Base-by-base conservation (phyloP, 306 rosid species). In the Vigna trinervia region DNA sequence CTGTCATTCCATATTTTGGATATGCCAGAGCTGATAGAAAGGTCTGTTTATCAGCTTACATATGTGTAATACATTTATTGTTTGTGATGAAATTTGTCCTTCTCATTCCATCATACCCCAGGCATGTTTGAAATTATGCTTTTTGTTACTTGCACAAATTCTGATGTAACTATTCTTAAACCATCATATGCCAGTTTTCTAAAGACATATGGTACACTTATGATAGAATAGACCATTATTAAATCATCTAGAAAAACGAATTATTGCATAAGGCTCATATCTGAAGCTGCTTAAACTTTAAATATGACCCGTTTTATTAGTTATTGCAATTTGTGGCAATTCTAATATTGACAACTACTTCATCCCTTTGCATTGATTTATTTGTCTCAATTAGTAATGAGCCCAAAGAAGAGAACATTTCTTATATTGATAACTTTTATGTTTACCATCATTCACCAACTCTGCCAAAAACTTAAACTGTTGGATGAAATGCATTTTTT, bases 21-120 rank as follows among this genome's bases (percentile, higher is more conserved):
- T 93, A 93, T 82, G 98, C 98, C 51, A 91, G 98, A 88, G 97
- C 98, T 86, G 98, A 93, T 76, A 87, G 98, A 81, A 93, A 91
- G 98, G 98, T 93, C 69, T 75, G 54, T 58, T 74, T 67, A 23
- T 71, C 38, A 26, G 9, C 59, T 45, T 71, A 59, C 45, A 76
- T 59, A 15, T 71, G 67, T 20, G 36, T 48, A 30, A 23, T 62
- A 47, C 56, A 19, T 70, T 50, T 69, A 17, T 66, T 30, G 45
- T 23, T 60, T 75, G 32, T 45, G 41, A 63, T 61, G 50, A 36
- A 62, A n/a, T 36, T 26, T 50, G 26, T 74, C 60, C 41, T 78
- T 74, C 64, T 53, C 32, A 36, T 56, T 34, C 56, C 43, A 14
- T 53, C 39, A 32, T 74, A 45, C 38, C 15, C 3, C 4, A 19